Evolutionary conservation across 768 basidiomycete genomes (phyloP).

Genomic region (Suillus spraguei): DNA sequence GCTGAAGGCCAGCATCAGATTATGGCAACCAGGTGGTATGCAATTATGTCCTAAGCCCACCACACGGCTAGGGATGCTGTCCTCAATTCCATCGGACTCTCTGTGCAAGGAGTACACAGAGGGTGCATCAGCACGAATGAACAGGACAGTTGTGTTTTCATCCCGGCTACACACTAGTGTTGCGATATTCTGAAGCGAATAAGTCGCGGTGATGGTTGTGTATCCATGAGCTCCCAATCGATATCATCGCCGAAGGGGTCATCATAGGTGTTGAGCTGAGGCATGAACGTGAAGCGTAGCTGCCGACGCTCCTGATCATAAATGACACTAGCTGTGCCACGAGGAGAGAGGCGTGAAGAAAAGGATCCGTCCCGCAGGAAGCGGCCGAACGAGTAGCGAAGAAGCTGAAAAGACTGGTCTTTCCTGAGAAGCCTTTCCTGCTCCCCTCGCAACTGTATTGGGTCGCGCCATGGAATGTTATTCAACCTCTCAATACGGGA

Average conservation of each 20-base stretch:
- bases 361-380: slow-evolving; percentile 39
- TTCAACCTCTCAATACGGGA: slow-evolving; percentile 27
- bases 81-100: background rate
- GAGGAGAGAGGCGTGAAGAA: slow-evolving; percentile 29
- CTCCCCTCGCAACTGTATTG: slow-evolving; percentile 23
- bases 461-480: slow-evolving; percentile 33
- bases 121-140: slow-evolving; percentile 35
- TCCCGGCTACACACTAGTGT: slow-evolving; percentile 21
- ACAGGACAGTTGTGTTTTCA: slow-evolving; percentile 21
- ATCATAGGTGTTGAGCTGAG: slow-evolving; percentile 12
- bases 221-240: background rate
- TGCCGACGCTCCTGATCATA: slow-evolving; percentile 36
- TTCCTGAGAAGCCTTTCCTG: slow-evolving; percentile 23
- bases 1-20: slow-evolving; percentile 34
- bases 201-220: slow-evolving; percentile 20
- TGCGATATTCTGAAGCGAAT: slow-evolving; percentile 22
- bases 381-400: slow-evolving; percentile 36
- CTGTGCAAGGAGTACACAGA: slow-evolving; percentile 27
- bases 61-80: background rate
- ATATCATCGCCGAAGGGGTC: background rate
- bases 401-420: slow-evolving; percentile 25
- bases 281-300: slow-evolving; percentile 31
- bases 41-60: slow-evolving; percentile 29
- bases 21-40: slow-evolving; percentile 32
- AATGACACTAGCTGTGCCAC: slow-evolving; percentile 32